Conservation (phyloP, 176 grass and related monocot genomes). For the Ensete ventricosum region DNA sequence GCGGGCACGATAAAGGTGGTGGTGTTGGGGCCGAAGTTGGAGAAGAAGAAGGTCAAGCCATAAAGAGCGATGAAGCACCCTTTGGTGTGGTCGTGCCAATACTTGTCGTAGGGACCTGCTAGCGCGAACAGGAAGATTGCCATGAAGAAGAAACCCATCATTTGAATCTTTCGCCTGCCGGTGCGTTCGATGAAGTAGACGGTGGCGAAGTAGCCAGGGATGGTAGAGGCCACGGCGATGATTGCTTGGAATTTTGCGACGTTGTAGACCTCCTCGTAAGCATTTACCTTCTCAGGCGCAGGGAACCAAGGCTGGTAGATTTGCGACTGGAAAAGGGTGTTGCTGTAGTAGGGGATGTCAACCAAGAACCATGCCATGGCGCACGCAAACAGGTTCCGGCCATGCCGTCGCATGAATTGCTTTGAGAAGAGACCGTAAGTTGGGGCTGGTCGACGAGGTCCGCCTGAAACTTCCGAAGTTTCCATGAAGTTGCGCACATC, state of each 20-base stretch:
- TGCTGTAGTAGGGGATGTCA: slow-evolving; percentile 38
- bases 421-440: slow-evolving; percentile 28
- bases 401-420: slow-evolving; percentile 20
- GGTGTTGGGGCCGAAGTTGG: slow-evolving; percentile 39
- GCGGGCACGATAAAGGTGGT: slow-evolving; percentile 36
- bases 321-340: slow-evolving; percentile 33
- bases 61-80: slow-evolving; percentile 25
- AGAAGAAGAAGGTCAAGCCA: slow-evolving; percentile 39
- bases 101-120: slow-evolving; percentile 21
- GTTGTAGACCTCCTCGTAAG: slow-evolving; percentile 30
- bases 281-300: not conserved
- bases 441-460: not conserved
- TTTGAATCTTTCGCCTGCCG: slow-evolving; percentile 30
- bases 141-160: slow-evolving; percentile 40
- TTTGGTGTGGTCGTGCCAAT: slow-evolving; percentile 27
- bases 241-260: slow-evolving; percentile 37
- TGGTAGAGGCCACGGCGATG: slow-evolving; percentile 28
- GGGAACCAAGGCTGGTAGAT: slow-evolving; percentile 26
- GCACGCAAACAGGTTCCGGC: slow-evolving; percentile 34
- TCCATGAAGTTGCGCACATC: not conserved
- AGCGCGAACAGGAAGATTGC: slow-evolving; percentile 44
- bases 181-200: slow-evolving; percentile 35
- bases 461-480: not conserved
- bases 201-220: slow-evolving; percentile 38
- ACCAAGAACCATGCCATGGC: slow-evolving; percentile 30